Base-by-base conservation (phyloP, 2,329 filamentous ascomycete species). In the Aspergillus terreus region DNA sequence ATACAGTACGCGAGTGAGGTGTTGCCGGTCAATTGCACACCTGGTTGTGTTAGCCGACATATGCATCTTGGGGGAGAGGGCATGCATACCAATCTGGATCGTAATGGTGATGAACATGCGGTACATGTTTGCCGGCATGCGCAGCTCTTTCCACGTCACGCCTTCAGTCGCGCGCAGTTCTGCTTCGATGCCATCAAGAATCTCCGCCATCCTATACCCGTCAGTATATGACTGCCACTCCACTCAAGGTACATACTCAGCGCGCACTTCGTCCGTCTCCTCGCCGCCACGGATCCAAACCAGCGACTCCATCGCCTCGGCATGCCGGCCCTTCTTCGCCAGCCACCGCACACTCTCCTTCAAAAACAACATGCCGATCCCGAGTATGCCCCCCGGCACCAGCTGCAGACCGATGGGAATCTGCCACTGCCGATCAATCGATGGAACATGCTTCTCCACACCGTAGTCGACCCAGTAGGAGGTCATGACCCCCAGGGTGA, bases 281-380 rank as follows among this genome's bases (percentile, higher is more conserved):
- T 66, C 62, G 23, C 58, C 60, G 1, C 63, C 65, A 2, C 79
- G 72, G 33, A 81, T 74, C 78, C 78, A 81, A 1, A 72, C 66
- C 12, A 82, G 58, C 3, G 71, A 76, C 44, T 74, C 56, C 55
- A 75, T 65, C 1, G 77, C 78, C 56, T 81, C 74, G 0, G 80
- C 75, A 11, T 66, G 66, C 4, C 73, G 67, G 3, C 74, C 76
- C 27, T 71, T 74, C 62, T 78, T 78, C 9, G 76, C 73, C 17
- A 79, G 56, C 78, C 78, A 78, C 36, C 76, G 66, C 2, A 69
- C 65, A 56, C 74, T 77, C 65, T 81, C 78, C 25, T 71, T 76
- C 35, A 76, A 69, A 10, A 77, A 65, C 4, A 79, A 60, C 68
- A 79, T 77, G 0, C 78, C 78, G 11, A 80, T 45, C 0, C 72